A percentile compares a stretch with the other conserved stretches of the same genome.
phyloP scores from a whole-genome alignment of 2,329 filamentous ascomycete species.

The Paracamarosporium sp. region DNA sequence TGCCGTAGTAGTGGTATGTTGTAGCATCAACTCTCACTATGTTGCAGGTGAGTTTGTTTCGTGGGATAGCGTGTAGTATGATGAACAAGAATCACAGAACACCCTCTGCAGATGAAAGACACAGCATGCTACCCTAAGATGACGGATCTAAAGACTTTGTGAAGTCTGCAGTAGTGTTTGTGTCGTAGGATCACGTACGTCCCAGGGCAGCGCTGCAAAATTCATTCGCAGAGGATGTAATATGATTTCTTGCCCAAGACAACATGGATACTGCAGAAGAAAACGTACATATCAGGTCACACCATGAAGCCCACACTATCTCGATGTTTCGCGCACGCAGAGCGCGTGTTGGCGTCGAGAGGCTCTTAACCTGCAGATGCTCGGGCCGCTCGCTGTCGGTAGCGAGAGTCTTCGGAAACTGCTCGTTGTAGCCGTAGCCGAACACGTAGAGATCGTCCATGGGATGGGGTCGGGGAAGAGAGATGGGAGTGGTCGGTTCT shows the following conservation, averaged over 20 bases:
- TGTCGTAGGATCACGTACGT: too few species aligned
- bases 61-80: not conserved
- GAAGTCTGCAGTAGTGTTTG: not conserved
- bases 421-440: slow-evolving; percentile 17
- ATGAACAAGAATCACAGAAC: not conserved
- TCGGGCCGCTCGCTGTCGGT: not conserved
- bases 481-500: too few species aligned
- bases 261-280: too few species aligned
- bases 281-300: slow-evolving; percentile 26
- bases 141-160: too few species aligned
- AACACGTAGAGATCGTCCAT: slow-evolving; percentile 21
- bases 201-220: too few species aligned
- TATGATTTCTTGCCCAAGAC: too few species aligned
- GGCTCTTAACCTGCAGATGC: not conserved
- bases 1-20: slow-evolving; percentile 25
- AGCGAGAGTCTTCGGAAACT: not conserved
- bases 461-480: too few species aligned
- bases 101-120: too few species aligned
- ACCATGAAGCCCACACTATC: slow-evolving; percentile 42
- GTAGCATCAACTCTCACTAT: not conserved
- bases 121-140: too few species aligned
- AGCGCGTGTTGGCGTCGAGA: slow-evolving; percentile 1
- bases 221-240: too few species aligned
- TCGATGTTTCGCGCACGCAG: slow-evolving; percentile 12
- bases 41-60: slow-evolving; percentile 11